Conservation (phyloP, 192 early-diverging fungal genomes). For the Funneliformis geosporum region DNA sequence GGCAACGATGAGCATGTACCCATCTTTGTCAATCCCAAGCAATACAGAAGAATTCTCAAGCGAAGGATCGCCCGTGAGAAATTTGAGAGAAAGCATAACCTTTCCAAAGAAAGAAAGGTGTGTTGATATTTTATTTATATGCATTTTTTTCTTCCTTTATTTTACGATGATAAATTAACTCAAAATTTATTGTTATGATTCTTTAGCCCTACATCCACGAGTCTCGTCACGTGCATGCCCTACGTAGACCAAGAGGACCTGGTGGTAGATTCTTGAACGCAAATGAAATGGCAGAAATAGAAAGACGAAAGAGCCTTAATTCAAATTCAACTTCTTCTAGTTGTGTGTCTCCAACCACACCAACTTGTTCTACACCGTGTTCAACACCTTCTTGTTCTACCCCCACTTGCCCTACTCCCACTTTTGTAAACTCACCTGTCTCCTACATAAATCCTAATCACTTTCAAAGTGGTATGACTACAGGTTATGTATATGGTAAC, state of each 20-base stretch:
- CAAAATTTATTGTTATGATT: not conserved
- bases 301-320: not conserved
- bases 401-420: not conserved
- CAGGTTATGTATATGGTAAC: no score
- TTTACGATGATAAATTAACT: not conserved
- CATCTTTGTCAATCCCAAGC: slow-evolving; percentile 23
- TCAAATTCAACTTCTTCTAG: not conserved
- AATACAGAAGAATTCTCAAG: slow-evolving; percentile 95
- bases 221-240: slow-evolving; percentile 94
- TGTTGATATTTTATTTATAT: not conserved
- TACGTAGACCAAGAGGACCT: slow-evolving; percentile 93
- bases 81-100: slow-evolving; percentile 69
- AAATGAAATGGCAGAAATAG: slow-evolving; percentile 22
- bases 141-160: not conserved
- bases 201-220: slow-evolving; percentile 90
- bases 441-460: no score
- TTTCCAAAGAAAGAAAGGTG: slow-evolving; percentile 25
- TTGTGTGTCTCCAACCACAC: not conserved
- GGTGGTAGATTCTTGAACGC: slow-evolving; percentile 90
- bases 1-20: not conserved
- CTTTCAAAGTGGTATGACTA: no score
- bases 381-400: not conserved
- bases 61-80: slow-evolving; percentile 85
- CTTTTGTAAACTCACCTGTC: no score
- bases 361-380: not conserved